phyloP scores from a whole-genome alignment of 768 basidiomycete genomes.

The Sutorius australiensis region DNA sequence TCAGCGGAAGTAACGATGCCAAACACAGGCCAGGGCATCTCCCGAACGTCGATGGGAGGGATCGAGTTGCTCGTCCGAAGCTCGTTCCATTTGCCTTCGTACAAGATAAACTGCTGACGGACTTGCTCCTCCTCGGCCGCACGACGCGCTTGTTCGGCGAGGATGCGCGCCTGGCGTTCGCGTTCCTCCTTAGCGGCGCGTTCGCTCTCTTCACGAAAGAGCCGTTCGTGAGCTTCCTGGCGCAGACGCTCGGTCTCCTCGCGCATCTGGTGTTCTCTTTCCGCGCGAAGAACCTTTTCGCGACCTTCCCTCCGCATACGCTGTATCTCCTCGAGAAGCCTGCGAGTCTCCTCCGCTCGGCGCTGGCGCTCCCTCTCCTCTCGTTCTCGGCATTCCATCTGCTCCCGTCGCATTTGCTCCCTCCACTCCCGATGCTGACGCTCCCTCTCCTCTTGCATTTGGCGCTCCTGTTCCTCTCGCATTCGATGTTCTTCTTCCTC shows the following conservation, averaged over 20 bases:
- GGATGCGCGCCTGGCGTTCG: slow-evolving; percentile 19
- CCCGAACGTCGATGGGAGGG: slow-evolving; percentile 24
- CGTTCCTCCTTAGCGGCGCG: slow-evolving; percentile 16
- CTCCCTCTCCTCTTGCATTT: slow-evolving; percentile 10
- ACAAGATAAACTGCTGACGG: slow-evolving; percentile 19
- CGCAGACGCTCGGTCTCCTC: slow-evolving; percentile 15
- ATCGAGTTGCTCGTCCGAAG: slow-evolving; percentile 25
- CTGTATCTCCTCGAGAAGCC: too few relatives aligned
- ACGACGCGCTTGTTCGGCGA: slow-evolving; percentile 19
- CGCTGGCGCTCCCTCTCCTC: slow-evolving; percentile 15
- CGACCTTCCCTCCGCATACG: too few relatives aligned
- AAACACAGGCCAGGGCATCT: slow-evolving; percentile 47
- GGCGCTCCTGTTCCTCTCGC: slow-evolving; percentile 1
- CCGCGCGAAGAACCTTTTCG: background rate
- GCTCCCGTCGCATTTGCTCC: background rate
- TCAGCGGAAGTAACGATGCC: slow-evolving; percentile 13
- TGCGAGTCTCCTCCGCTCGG: background rate
- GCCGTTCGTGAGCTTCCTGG: slow-evolving; percentile 3
- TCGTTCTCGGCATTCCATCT: slow-evolving; percentile 5
- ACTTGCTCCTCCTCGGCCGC: slow-evolving; percentile 6
- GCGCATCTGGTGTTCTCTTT: slow-evolving; percentile 5
- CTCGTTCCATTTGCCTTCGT: slow-evolving; percentile 37
- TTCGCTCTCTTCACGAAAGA: slow-evolving; percentile 13
- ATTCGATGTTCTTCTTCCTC: slow-evolving; percentile 12
- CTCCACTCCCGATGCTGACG: slow-evolving; percentile 8